These are phyloP conservation scores for Colletotrichum musicola DNA, from an alignment of 2,329 filamentous ascomycete species.

Conservation along the genomic window DNA sequence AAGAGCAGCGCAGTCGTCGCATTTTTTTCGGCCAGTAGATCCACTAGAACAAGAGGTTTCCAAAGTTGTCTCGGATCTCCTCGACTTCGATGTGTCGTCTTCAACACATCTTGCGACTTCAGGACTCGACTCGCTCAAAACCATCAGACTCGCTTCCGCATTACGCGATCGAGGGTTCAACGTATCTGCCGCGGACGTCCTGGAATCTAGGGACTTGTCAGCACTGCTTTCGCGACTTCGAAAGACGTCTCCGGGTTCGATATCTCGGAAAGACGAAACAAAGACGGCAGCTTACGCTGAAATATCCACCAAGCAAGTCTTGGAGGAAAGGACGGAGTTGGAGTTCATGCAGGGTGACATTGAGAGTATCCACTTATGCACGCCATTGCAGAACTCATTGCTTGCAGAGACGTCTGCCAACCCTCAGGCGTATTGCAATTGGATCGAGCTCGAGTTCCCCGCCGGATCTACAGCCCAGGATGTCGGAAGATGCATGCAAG, in stretches of 20 bases:
- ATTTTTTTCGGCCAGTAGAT: conserved; percentile 5
- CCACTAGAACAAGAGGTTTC: conserved; percentile 50
- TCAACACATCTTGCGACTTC: conserved; percentile 61
- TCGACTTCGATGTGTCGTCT: conserved; percentile 53
- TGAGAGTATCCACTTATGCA: conserved; percentile 71
- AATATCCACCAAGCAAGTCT: not conserved
- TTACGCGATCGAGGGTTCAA: conserved; percentile 69
- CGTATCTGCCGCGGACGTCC: conserved; percentile 70
- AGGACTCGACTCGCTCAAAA: conserved; percentile 73
- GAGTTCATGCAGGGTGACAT: conserved; percentile 37
- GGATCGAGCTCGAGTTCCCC: conserved; percentile 74
- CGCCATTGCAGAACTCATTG: conserved; percentile 83
- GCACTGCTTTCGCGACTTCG: not conserved
- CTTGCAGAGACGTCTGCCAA: conserved; percentile 77
- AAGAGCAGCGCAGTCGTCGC: conserved; percentile 1
- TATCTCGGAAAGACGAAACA: conserved; percentile 16
- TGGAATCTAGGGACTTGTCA: conserved; percentile 63
- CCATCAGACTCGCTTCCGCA: conserved; percentile 68
- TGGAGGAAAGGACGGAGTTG: conserved; percentile 5
- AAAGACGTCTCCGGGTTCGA: not conserved
- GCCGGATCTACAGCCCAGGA: conserved; percentile 47
- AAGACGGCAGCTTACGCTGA: not conserved
- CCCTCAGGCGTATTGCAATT: conserved; percentile 79
- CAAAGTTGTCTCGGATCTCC: conserved; percentile 53
- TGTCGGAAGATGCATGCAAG: conserved; percentile 63